Evolutionary conservation across 2,329 filamentous ascomycete species (phyloP), one percentile per base, ranked within the genome.

Genomic region (Penicillium paneum): DNA sequence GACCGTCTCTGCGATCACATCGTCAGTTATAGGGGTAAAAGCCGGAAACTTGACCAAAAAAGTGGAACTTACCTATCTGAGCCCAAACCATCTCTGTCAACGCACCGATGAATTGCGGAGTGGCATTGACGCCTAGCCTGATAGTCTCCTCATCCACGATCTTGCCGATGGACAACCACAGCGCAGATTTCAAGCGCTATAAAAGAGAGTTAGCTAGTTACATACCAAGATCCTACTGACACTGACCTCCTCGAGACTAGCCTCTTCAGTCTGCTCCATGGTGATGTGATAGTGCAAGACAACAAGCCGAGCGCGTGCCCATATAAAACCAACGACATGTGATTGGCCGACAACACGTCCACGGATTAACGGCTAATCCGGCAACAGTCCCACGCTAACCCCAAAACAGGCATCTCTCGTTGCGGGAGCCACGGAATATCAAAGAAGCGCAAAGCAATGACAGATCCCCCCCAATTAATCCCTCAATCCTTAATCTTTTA

Each of bases 71-170:
- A 93, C 91, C 89, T 48, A 96, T 88, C 63, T 96, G 91, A 1
- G 86, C 83, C 85, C 90, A 96, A 8, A 93, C 88, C 72, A 96
- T 83, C 72, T 96, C 91, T 0, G 90, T 94, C 67, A 95, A 73
- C 0, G 88, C 84, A 8, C 88, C 91, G 63, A 95, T 95, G 72
- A 95, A 96, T 67, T 96, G 91, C 1, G 90, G 90, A 26, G 93
- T 96, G 7, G 92, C 90, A 72, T 96, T 97, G 60, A 90, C 82
- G 68, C 89, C 85, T 28, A 86, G 79, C 53, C 82, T 79, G 29
- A 91, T 76, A 17, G 86, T 87, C 69, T 96, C 88, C 61, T 93
- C 86, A 71, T 97, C 93, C 60, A 96, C 89, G 56, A 95, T 93
- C 70, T 91, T 89, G 62, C 90, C 90, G 56, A 96, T 83, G 24